Evolutionary conservation across 768 basidiomycete genomes (phyloP).

Genomic region (Phylloporus sp.): DNA sequence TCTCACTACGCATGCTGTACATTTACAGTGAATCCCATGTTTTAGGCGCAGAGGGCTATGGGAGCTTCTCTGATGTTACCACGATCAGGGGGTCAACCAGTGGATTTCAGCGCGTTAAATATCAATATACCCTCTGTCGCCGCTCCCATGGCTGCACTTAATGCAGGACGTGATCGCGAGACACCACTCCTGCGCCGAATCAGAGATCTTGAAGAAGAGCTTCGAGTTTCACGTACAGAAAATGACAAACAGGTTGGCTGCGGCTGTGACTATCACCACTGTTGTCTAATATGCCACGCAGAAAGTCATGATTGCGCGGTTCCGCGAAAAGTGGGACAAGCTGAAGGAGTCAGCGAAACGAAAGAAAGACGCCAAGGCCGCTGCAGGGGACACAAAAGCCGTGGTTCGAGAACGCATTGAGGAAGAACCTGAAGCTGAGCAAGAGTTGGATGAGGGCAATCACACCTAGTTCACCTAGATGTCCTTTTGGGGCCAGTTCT

Average conservation of each 20-base stretch:
- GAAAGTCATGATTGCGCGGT: slow-evolving; percentile 81
- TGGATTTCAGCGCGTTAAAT: slow-evolving; percentile 57
- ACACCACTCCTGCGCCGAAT: slow-evolving; percentile 43
- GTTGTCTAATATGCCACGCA: slow-evolving; percentile 32
- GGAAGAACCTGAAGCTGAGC: slow-evolving; percentile 64
- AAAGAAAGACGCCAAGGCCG: slow-evolving; percentile 71
- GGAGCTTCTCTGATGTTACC: slow-evolving; percentile 61
- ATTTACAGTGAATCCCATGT: background rate
- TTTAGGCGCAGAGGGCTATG: slow-evolving; percentile 76
- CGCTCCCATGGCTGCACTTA: slow-evolving; percentile 46
- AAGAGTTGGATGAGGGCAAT: slow-evolving; percentile 40
- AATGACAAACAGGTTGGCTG: slow-evolving; percentile 77
- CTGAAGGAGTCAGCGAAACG: slow-evolving; percentile 84
- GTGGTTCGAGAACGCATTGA: slow-evolving; percentile 65
- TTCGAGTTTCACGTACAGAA: slow-evolving; percentile 56
- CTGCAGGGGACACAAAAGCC: slow-evolving; percentile 42
- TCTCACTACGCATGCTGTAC: slow-evolving; percentile 1
- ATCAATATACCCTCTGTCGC: slow-evolving; percentile 50
- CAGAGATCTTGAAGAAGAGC: slow-evolving; percentile 80
- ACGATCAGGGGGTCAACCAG: slow-evolving; percentile 35
- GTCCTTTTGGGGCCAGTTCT: background rate
- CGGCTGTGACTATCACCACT: background rate
- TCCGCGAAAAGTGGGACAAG: slow-evolving; percentile 86
- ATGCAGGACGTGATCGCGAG: slow-evolving; percentile 56
- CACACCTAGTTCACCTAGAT: background rate